Evolutionary conservation across 441 rosid genomes (phyloP).

Genomic region (Syzygium syzygioides): DNA sequence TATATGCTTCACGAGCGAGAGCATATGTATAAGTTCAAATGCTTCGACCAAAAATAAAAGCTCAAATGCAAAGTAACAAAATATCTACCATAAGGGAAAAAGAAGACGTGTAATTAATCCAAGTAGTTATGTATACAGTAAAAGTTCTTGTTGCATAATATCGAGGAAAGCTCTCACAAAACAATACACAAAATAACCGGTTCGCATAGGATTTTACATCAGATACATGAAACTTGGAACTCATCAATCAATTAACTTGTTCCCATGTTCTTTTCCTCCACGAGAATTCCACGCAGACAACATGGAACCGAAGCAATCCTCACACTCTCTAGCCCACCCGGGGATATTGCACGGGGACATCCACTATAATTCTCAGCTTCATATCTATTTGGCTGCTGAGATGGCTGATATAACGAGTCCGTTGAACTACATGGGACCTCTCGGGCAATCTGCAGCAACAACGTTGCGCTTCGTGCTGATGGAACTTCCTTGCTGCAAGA

Average conservation of each 20-base stretch:
- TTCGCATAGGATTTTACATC: not conserved
- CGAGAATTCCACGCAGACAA: not conserved
- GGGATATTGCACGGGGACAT: not conserved
- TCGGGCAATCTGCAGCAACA: not conserved
- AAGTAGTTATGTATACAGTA: not conserved
- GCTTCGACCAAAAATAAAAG: too few relatives aligned
- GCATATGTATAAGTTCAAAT: not conserved
- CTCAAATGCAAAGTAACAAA: not conserved
- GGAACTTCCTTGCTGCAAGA: not conserved
- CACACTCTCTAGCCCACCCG: not conserved
- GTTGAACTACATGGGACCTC: not conserved
- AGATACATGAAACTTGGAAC: not conserved
- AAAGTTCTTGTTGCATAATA: not conserved
- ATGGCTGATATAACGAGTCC: not conserved
- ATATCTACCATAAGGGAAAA: not conserved
- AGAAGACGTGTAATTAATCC: not conserved
- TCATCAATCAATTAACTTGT: not conserved
- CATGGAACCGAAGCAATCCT: not conserved
- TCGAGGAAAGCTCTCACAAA: not conserved
- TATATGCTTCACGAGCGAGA: not conserved
- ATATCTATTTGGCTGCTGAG: too few relatives aligned
- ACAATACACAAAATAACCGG: not conserved
- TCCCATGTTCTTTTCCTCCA: not conserved
- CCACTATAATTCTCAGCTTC: not conserved
- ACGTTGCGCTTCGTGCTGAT: not conserved